Conservation (phyloP, 2,329 filamentous ascomycete genomes). For the Chaetomium strumarium region DNA sequence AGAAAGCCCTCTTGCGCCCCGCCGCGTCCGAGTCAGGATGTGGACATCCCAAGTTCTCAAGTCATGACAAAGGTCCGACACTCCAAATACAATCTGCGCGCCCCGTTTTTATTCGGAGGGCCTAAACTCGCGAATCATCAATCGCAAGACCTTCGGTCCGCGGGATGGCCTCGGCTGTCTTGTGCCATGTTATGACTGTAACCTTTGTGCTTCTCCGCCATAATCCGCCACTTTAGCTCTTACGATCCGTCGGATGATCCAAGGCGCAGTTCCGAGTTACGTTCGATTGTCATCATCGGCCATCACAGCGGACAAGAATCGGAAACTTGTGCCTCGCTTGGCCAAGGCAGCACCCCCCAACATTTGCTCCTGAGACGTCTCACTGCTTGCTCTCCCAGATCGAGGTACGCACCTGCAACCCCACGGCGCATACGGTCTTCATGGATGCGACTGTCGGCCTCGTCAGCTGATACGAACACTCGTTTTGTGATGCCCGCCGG, state of each 20-base stretch:
- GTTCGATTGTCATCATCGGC: neutral
- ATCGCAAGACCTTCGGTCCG: neutral
- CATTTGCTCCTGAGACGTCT: slow-evolving; percentile 8
- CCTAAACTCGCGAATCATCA: too few relatives aligned
- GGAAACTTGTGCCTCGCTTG: neutral
- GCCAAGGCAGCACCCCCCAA: neutral
- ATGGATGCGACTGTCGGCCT: neutral
- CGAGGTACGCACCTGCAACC: neutral
- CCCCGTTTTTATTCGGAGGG: too few relatives aligned
- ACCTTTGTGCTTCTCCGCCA: slow-evolving; percentile 8
- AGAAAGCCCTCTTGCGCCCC: neutral
- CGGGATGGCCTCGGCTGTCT: neutral
- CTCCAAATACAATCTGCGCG: too few relatives aligned
- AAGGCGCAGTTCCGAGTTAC: neutral
- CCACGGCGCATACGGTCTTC: neutral
- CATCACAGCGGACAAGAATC: neutral
- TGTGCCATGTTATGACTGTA: slow-evolving; percentile 8
- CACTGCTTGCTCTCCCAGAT: neutral
- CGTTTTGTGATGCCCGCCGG: too few relatives aligned
- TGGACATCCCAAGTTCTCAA: neutral
- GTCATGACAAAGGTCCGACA: neutral
- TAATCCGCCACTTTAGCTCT: slow-evolving; percentile 6
- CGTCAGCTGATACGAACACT: neutral
- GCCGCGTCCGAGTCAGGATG: neutral
- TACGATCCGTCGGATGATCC: slow-evolving; percentile 7